A percentile compares a stretch with the other conserved stretches of the same genome.
Evolutionary conservation across 2,329 filamentous ascomycete species (phyloP).

Genomic region (Sporothrix mexicana): DNA sequence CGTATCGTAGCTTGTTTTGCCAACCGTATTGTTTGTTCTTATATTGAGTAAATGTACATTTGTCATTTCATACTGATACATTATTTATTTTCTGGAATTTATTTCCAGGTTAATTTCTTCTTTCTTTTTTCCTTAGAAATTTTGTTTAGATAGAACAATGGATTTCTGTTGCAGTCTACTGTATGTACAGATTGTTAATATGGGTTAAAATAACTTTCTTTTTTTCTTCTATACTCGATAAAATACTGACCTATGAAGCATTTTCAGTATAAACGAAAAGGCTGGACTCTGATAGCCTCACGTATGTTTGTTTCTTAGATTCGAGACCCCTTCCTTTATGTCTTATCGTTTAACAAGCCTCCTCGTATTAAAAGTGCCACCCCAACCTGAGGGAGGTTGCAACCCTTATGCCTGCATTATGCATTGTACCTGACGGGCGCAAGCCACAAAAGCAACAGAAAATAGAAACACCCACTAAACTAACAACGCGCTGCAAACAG

Average conservation of each 20-base stretch:
- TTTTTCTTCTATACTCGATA: too few species aligned
- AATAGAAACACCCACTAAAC: neutral
- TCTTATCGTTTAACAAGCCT: neutral
- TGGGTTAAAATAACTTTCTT: too few species aligned
- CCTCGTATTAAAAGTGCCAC: neutral
- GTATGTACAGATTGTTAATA: too few species aligned
- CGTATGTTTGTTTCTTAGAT: neutral
- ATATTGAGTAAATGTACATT: neutral
- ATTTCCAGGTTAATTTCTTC: too few species aligned
- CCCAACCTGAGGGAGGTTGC: conserved; percentile 6
- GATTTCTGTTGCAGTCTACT: too few species aligned
- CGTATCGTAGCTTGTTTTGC: neutral
- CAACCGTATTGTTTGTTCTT: neutral
- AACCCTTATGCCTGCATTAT: conserved; percentile 14
- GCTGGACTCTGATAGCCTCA: too few species aligned
- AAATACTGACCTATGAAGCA: too few species aligned
- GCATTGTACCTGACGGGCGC: conserved; percentile 26
- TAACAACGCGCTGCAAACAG: neutral
- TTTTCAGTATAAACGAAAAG: too few species aligned
- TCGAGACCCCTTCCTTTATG: neutral
- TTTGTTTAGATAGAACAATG: too few species aligned
- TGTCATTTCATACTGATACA: neutral
- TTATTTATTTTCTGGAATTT: too few species aligned
- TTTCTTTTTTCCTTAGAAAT: too few species aligned
- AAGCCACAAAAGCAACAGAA: conserved; percentile 23